These are phyloP conservation scores for Skeletonema tropicum DNA, from an alignment of 108 stramenopile genomes.

Conservation along the genomic window DNA sequence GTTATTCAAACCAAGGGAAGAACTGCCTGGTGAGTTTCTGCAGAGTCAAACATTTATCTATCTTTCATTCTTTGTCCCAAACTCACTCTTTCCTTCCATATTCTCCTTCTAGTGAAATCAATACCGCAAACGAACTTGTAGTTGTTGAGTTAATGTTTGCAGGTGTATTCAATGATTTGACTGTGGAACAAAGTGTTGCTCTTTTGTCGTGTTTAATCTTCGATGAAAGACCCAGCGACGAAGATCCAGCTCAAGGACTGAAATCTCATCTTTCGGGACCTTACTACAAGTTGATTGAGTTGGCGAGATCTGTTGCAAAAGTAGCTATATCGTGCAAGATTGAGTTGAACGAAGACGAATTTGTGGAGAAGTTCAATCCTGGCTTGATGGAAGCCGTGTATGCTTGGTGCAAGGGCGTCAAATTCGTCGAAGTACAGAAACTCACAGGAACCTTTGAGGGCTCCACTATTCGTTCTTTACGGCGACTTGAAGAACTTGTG, in stretches of 20 bases:
- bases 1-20: slow-evolving; percentile 98
- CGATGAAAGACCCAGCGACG: slow-evolving; percentile 81
- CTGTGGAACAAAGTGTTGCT: slow-evolving; percentile 91
- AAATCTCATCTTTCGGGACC: slow-evolving; percentile 77
- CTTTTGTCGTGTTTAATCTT: slow-evolving; percentile 93
- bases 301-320: slow-evolving; percentile 87
- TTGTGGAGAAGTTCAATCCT: slow-evolving; percentile 89
- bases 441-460: slow-evolving; percentile 97
- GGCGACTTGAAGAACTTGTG: slow-evolving; percentile 97
- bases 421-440: slow-evolving; percentile 96
- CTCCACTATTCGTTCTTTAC: slow-evolving; percentile 93
- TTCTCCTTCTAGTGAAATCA: slow-evolving; percentile 71
- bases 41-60: background rate
- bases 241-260: slow-evolving; percentile 75
- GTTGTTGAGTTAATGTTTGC: slow-evolving; percentile 96
- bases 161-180: slow-evolving; percentile 95
- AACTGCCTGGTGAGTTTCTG: slow-evolving; percentile 75
- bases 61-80: background rate
- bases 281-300: slow-evolving; percentile 80
- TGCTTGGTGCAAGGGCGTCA: slow-evolving; percentile 97
- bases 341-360: slow-evolving; percentile 89
- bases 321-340: slow-evolving; percentile 88
- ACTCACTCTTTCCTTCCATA: background rate
- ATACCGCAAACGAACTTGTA: slow-evolving; percentile 97
- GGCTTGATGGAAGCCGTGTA: slow-evolving; percentile 97